Percentiles rank a stretch among this genome's conserved stretches.
Evolutionary conservation across 257 asterid genomes (phyloP).

Genomic region (Voacanga thouarsii): DNA sequence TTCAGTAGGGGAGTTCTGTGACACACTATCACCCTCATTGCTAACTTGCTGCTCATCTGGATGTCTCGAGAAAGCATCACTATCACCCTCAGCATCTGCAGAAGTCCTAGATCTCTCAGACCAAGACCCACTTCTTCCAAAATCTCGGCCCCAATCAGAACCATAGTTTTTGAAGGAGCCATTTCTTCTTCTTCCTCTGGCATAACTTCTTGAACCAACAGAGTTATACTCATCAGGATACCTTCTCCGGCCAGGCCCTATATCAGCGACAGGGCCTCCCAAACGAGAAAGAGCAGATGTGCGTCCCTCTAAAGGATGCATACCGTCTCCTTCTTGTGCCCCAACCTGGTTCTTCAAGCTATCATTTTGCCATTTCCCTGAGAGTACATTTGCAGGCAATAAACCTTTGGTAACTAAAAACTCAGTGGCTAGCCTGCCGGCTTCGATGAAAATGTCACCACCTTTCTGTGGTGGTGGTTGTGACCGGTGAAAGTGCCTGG

Average conservation of each 20-base stretch:
- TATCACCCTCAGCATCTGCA: slow-evolving; percentile 32
- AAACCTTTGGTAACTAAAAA: slow-evolving; percentile 74
- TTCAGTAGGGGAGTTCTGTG: slow-evolving; percentile 42
- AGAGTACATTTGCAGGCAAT: slow-evolving; percentile 63
- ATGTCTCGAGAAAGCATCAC: slow-evolving; percentile 38
- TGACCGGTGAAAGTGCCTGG: slow-evolving; percentile 53
- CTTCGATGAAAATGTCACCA: slow-evolving; percentile 74
- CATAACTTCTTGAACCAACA: slow-evolving; percentile 38
- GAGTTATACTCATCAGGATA: slow-evolving; percentile 52
- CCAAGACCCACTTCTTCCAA: slow-evolving; percentile 54
- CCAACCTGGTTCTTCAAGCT: slow-evolving; percentile 45
- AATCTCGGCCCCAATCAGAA: slow-evolving; percentile 50
- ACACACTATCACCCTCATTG: slow-evolving; percentile 37
- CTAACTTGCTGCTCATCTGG: slow-evolving; percentile 38
- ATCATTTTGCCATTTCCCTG: slow-evolving; percentile 65
- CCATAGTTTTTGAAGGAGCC: slow-evolving; percentile 53
- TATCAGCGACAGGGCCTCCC: slow-evolving; percentile 45
- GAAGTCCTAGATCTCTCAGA: slow-evolving; percentile 48
- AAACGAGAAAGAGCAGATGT: slow-evolving; percentile 60
- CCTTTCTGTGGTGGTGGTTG: slow-evolving; percentile 44
- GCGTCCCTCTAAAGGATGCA: slow-evolving; percentile 42
- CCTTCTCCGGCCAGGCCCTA: slow-evolving; percentile 55
- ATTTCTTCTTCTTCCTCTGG: slow-evolving; percentile 62
- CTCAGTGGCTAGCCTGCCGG: slow-evolving; percentile 90
- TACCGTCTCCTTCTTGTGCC: slow-evolving; percentile 37